phyloP scores from a whole-genome alignment of 495 filamentous ascomycete species.

The Penicillium canariense region DNA sequence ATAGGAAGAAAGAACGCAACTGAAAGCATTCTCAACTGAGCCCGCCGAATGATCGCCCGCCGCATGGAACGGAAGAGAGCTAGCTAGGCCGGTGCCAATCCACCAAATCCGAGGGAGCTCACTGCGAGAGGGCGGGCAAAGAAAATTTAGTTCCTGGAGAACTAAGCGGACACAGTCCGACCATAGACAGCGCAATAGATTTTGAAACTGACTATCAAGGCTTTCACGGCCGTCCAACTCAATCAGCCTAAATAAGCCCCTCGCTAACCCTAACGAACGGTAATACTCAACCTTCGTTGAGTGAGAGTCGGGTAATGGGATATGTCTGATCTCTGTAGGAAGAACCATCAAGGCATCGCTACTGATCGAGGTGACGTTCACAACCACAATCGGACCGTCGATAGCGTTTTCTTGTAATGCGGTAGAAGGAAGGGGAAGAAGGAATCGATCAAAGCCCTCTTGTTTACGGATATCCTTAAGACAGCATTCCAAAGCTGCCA shows the following conservation, averaged over 20 bases:
- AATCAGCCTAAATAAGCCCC: background rate
- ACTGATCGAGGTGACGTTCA: background rate
- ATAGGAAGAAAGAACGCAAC: background rate
- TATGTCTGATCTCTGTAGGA: background rate
- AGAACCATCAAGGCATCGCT: background rate
- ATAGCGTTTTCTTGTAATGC: background rate
- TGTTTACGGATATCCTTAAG: background rate
- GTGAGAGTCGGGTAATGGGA: background rate
- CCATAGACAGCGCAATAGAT: background rate
- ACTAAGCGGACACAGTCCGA: background rate
- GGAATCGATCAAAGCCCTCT: background rate
- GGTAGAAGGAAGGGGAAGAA: background rate
- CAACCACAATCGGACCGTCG: background rate
- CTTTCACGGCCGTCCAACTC: background rate
- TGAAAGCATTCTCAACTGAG: background rate
- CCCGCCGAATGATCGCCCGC: background rate
- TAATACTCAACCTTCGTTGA: too few species aligned
- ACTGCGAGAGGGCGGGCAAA: background rate
- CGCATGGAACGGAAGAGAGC: background rate
- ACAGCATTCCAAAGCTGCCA: background rate
- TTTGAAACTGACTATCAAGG: too few species aligned
- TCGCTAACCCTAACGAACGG: background rate
- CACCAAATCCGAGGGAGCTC: background rate
- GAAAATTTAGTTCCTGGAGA: background rate
- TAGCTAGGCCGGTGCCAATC: background rate